These are phyloP conservation scores for Massariosphaeria phaeospora DNA, from an alignment of 495 filamentous ascomycete genomes.

Conservation along the genomic window DNA sequence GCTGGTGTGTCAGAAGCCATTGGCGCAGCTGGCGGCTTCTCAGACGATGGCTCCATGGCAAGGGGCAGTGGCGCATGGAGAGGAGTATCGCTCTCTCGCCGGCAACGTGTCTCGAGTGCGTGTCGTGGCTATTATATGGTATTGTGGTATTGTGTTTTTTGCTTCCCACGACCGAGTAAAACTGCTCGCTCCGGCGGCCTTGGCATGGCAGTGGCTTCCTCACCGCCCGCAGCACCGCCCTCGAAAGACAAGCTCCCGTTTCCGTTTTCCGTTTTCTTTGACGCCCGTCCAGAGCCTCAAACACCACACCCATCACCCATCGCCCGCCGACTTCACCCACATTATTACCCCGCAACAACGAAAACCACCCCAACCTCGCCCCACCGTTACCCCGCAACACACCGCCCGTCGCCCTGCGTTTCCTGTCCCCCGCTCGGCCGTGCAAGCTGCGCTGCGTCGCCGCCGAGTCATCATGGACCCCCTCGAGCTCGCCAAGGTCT, in stretches of 20 bases:
- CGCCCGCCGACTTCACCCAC: not conserved
- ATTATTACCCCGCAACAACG: not conserved
- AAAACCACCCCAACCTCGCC: not conserved
- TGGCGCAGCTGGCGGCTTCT: not conserved
- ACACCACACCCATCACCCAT: not conserved
- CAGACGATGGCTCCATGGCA: slow-evolving; percentile 21
- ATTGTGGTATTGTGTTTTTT: too few relatives aligned
- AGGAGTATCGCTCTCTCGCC: too few relatives aligned
- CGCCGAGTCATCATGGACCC: slow-evolving; percentile 27
- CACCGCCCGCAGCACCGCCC: too few relatives aligned
- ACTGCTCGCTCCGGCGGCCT: too few relatives aligned
- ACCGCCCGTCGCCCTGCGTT: not conserved
- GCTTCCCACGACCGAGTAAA: too few relatives aligned
- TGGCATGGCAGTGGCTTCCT: too few relatives aligned
- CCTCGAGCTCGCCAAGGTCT: slow-evolving; percentile 83
- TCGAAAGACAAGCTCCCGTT: too few relatives aligned
- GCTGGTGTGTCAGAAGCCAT: not conserved
- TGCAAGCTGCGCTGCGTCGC: not conserved
- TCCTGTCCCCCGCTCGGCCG: not conserved
- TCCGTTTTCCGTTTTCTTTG: too few relatives aligned
- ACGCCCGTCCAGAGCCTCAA: not conserved
- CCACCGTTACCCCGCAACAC: not conserved
- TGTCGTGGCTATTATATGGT: too few relatives aligned
- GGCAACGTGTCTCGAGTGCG: too few relatives aligned
- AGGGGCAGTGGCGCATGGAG: slow-evolving; percentile 12